phyloP scores from a whole-genome alignment of 2,329 filamentous ascomycete genomes.

The Penicillium sp. region DNA sequence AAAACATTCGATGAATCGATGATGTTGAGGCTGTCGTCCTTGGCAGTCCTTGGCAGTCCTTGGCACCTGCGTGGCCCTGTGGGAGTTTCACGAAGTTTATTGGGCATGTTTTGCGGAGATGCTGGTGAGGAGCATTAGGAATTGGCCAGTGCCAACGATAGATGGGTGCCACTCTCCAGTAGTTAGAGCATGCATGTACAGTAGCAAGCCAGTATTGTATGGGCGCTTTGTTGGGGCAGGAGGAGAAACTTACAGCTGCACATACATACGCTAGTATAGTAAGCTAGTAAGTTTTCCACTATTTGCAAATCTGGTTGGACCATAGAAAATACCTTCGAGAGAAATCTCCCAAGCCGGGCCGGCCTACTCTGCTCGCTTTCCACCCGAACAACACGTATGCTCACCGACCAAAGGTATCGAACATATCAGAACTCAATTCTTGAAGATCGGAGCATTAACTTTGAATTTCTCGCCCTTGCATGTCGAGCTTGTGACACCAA shows the following conservation, averaged over 20 bases:
- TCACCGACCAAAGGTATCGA: slow-evolving; percentile 9
- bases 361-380: not conserved
- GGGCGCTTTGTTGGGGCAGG: not conserved
- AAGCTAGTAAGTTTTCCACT: not conserved
- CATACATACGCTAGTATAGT: not conserved
- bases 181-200: not conserved
- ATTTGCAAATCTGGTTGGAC: not conserved
- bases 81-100: not conserved
- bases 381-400: not conserved
- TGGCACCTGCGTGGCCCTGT: slow-evolving; percentile 3
- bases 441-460: not conserved
- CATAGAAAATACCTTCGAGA: too few species aligned
- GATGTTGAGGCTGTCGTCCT: not conserved
- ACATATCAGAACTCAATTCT: slow-evolving; percentile 8
- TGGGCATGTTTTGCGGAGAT: slow-evolving; percentile 18
- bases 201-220: not conserved
- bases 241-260: not conserved
- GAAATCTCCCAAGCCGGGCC: too few species aligned
- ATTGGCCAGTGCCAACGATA: slow-evolving; percentile 2
- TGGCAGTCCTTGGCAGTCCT: slow-evolving; percentile 12
- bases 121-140: not conserved
- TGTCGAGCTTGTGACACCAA: not conserved
- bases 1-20: not conserved
- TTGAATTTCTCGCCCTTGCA: slow-evolving; percentile 13
- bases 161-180: not conserved